A percentile compares a stretch with the other conserved stretches of the same genome.
phyloP scores from a whole-genome alignment of 768 basidiomycete species.

The Leucocoprinus sp. region DNA sequence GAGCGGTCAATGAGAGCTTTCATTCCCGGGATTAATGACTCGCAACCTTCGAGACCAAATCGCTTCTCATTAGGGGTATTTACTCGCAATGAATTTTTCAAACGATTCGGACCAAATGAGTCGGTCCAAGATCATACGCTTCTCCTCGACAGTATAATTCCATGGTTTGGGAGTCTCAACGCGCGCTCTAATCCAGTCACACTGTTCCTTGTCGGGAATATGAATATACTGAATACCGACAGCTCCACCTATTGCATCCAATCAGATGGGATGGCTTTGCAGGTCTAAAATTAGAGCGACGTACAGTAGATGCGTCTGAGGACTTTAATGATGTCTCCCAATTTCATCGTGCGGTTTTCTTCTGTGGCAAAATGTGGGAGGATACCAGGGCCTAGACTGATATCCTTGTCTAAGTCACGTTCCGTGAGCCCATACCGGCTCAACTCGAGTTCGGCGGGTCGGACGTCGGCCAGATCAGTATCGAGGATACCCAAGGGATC shows the following conservation, averaged over 20 bases:
- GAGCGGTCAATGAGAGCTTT: slow-evolving; percentile 98
- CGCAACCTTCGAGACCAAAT: slow-evolving; percentile 97
- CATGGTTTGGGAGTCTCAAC: slow-evolving; percentile 93
- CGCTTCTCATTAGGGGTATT: slow-evolving; percentile 99
- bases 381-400: slow-evolving; percentile 92
- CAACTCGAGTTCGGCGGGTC: slow-evolving; percentile 87
- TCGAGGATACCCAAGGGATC: slow-evolving; percentile 94
- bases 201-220: slow-evolving; percentile 97
- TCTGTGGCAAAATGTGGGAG: slow-evolving; percentile 89
- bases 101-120: slow-evolving; percentile 99
- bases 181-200: slow-evolving; percentile 98
- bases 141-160: slow-evolving; percentile 98
- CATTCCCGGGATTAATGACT: slow-evolving; percentile 97
- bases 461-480: slow-evolving; percentile 70
- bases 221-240: slow-evolving; percentile 90
- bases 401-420: slow-evolving; percentile 89
- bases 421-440: slow-evolving; percentile 95
- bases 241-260: slow-evolving; percentile 53
- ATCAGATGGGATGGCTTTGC: not conserved
- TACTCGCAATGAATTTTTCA: slow-evolving; percentile 97
- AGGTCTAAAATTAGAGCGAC: slow-evolving; percentile 21
- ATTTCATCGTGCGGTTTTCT: slow-evolving; percentile 78
- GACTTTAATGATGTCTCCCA: slow-evolving; percentile 86
- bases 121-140: slow-evolving; percentile 97
- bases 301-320: slow-evolving; percentile 91